Evolutionary conservation across 2,329 filamentous ascomycete genomes (phyloP), one percentile per base, ranked within the genome.

Genomic region (Phyllosticta capitalensis): DNA sequence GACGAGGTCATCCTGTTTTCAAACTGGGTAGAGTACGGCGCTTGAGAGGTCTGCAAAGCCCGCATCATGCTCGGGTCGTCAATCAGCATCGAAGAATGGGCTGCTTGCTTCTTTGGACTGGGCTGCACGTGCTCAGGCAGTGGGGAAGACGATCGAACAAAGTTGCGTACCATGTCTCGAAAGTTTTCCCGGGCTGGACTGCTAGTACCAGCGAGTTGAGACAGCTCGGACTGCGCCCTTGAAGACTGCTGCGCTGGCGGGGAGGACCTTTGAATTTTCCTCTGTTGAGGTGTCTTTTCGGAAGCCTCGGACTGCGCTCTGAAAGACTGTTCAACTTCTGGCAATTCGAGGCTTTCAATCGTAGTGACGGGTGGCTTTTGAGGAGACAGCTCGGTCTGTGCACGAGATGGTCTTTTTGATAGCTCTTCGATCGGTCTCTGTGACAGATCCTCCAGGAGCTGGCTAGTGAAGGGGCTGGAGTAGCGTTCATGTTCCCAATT

Each of bases 51-150:
- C 24, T 49, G 26, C 28, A 60, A 51, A 2, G 48, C 53, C 2
- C 54, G 58, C 21, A 60, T 14, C n/a, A 60, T 19, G 14, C 54
- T 60, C 2, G 58, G 55, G n/a, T 60, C 58, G n/a, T 60, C 58
- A 17, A 26, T 17, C 12, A 60, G n/a, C 22, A 60, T 56, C 1
- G 58, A 60, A 9, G 58, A 60, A 22, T 49, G 58, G 6, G 24
- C 21, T 19, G 53, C n/a, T 49, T 54, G 26, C 22, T 49, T 26
- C 51, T 58, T 55, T 45, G 7, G 22, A 19, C n/a, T 22, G 50
- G 1, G 33, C 50, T 26, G 50, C 51, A 58, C n/a, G 14, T 54
- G 33, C 17, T 58, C 56, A 9, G 56, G 56, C n/a, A 58, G 30
- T 3, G 56, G 56, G 22, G 56, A 58, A 9, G 56, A 54, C 10